Conservation (phyloP, 495 filamentous ascomycete species). For the Penicillium canariense region DNA sequence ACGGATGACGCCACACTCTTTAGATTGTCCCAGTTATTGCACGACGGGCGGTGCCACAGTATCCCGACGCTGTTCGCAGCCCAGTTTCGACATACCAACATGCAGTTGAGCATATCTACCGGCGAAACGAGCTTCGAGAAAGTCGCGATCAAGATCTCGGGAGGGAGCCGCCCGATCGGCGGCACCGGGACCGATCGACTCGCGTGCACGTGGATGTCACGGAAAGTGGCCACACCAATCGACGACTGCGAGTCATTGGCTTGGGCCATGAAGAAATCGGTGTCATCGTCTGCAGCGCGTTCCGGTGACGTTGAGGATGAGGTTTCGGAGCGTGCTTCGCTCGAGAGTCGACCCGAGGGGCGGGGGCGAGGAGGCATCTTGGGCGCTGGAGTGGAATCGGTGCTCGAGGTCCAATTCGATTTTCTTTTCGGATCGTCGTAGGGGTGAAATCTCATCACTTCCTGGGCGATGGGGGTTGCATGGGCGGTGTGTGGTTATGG, state of each 20-base stretch:
- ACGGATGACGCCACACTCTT: slow-evolving; percentile 75
- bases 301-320: slow-evolving; percentile 84
- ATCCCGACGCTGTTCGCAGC: slow-evolving; percentile 88
- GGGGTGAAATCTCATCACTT: slow-evolving; percentile 26
- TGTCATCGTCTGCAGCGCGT: slow-evolving; percentile 82
- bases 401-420: slow-evolving; percentile 8
- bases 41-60: slow-evolving; percentile 91
- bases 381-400: slow-evolving; percentile 6
- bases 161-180: slow-evolving; percentile 80
- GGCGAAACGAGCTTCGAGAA: slow-evolving; percentile 79
- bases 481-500: slow-evolving; percentile 14
- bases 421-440: slow-evolving; percentile 16
- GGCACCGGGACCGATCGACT: slow-evolving; percentile 56
- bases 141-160: slow-evolving; percentile 89
- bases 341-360: slow-evolving; percentile 41
- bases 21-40: slow-evolving; percentile 79
- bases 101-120: slow-evolving; percentile 75
- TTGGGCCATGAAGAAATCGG: slow-evolving; percentile 82
- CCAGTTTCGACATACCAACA: slow-evolving; percentile 92
- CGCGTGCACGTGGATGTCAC: slow-evolving; percentile 62
- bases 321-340: slow-evolving; percentile 53
- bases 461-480: slow-evolving; percentile 10
- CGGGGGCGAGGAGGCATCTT: slow-evolving; percentile 44
- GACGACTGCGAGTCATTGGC: slow-evolving; percentile 90
- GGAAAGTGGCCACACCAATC: slow-evolving; percentile 71